Percentiles rank a stretch among this genome's conserved stretches.
Conservation (phyloP, 108 stramenopile species). For the Craspedostauros australis region DNA sequence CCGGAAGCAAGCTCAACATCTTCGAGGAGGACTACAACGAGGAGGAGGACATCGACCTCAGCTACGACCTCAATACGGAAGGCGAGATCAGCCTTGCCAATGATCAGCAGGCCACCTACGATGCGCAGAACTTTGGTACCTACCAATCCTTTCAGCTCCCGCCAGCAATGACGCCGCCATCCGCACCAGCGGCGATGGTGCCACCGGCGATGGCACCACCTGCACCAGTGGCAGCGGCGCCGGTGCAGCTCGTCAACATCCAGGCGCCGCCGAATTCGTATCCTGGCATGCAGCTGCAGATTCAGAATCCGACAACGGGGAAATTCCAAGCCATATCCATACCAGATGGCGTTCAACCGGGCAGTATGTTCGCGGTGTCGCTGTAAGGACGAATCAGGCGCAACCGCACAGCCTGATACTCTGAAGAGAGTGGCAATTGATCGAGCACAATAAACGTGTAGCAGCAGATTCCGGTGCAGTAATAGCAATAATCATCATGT, state of each 20-base stretch:
- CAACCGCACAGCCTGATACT: too few species aligned
- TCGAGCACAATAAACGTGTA: too few species aligned
- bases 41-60: conserved; percentile 37
- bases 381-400: too few species aligned
- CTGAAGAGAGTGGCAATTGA: too few species aligned
- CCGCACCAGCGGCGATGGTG: not conserved
- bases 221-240: conserved; percentile 8
- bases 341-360: conserved; percentile 53
- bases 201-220: not conserved
- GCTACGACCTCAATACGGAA: conserved; percentile 7
- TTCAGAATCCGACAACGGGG: conserved; percentile 52
- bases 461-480: too few species aligned
- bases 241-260: conserved; percentile 39
- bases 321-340: conserved; percentile 40
- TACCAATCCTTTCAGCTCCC: not conserved
- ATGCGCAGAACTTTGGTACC: conserved; percentile 16
- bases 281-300: conserved; percentile 53
- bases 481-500: too few species aligned
- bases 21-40: conserved; percentile 18
- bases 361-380: conserved; percentile 45
- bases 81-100: conserved; percentile 12
- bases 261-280: conserved; percentile 48
- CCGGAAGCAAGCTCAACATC: conserved; percentile 14
- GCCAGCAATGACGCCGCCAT: not conserved
- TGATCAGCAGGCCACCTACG: conserved; percentile 6